These are phyloP conservation scores for Tolypocladium ophioglossoides DNA, from an alignment of 2,329 filamentous ascomycete genomes.

Conservation along the genomic window DNA sequence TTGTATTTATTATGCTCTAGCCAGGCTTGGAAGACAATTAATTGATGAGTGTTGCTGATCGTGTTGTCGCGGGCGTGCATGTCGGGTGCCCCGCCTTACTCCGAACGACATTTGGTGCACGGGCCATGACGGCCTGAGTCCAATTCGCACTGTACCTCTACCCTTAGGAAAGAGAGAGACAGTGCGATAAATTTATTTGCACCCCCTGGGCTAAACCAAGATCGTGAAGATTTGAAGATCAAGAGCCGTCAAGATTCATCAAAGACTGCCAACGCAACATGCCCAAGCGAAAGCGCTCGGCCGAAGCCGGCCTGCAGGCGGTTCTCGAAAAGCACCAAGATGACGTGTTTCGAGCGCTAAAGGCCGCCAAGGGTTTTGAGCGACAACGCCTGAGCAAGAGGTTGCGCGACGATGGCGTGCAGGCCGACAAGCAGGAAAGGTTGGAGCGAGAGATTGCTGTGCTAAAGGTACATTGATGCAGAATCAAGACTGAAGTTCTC, in stretches of 20 bases:
- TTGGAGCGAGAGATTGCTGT: slow-evolving; percentile 51
- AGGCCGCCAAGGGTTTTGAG: slow-evolving; percentile 65
- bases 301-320: slow-evolving; percentile 33
- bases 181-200: neutral
- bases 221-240: neutral
- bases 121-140: neutral
- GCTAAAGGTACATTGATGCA: slow-evolving; percentile 34
- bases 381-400: slow-evolving; percentile 62
- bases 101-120: neutral
- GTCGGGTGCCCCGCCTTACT: too few relatives aligned
- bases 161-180: neutral
- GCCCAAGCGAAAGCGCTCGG: slow-evolving; percentile 47
- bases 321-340: slow-evolving; percentile 45
- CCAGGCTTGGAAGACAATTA: too few relatives aligned
- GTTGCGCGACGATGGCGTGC: slow-evolving; percentile 34
- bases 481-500: neutral
- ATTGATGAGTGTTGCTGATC: too few relatives aligned
- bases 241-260: neutral
- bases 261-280: slow-evolving; percentile 22
- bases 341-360: slow-evolving; percentile 56
- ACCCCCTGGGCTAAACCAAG: neutral
- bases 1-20: too few relatives aligned
- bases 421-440: slow-evolving; percentile 41
- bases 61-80: too few relatives aligned
- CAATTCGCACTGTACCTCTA: neutral